Base-by-base conservation (phyloP, 345 rosid species). In the Cardamine occulta region DNA sequence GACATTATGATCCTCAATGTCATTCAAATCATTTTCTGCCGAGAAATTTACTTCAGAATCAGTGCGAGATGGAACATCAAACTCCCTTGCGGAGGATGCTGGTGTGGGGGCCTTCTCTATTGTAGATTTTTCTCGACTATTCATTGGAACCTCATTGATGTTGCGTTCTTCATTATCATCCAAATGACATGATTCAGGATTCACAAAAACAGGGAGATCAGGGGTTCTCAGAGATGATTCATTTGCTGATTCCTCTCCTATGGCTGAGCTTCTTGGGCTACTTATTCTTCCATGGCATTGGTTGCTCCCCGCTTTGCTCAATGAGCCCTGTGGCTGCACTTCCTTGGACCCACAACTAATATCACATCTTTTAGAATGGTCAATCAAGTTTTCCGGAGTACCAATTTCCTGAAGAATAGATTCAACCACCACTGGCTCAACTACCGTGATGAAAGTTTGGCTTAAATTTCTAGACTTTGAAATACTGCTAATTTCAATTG, bases 151-250 rank as follows among this genome's bases (percentile, higher is more conserved):
- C 68, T 69, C 77, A 64, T 64, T 34, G 59, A 83, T 51, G 53
- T 56, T 55, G 59, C 37, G 29, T 55, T 80, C 85, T 63, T 63
- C 83, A 31, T 37, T 40, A 64, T 82, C 80, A 80, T 75, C 79
- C 68, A 86, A 85, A 79, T 80, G 73, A 74, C 79, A 80, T 53
- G 80, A 82, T 77, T 73, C 81, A 53, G 81, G 87, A 74, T 76
- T 49, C 75, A 84, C 66, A 66, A 57, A 68, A 70, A 53, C 56
- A 45, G 74, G 60, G 69, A 47, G 62, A 67, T 76, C 76, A 76
- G 63, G 65, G 60, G 42, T 59, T 79, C 80, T 66, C 61, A 76
- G 61, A 26, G 56, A 79, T 34, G 64, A 48, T 17, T 72, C 76
- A 59, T 76, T 75, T 29, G 19, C 74, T 40, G 57, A 44, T 59